Conservation (phyloP, 2,329 filamentous ascomycete genomes). For the Colletotrichum australisinense region DNA sequence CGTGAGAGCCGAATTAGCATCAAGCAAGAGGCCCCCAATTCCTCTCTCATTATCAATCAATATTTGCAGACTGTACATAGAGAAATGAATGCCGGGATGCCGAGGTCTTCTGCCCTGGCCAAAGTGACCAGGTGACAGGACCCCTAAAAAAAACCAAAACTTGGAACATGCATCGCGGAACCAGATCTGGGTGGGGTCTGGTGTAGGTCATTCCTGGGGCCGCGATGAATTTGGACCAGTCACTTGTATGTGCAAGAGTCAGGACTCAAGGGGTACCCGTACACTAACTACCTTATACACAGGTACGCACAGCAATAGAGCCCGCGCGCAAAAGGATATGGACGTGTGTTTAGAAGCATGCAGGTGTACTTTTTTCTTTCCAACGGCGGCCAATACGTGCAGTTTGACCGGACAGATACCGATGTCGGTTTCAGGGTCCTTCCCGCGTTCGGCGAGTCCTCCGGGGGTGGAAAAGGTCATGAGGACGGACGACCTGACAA, state of each 20-base stretch:
- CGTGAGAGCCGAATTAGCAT: neutral
- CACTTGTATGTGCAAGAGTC: neutral
- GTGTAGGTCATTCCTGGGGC: neutral
- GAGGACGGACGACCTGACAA: conserved; percentile 30
- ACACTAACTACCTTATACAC: too few relatives aligned
- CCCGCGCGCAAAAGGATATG: too few relatives aligned
- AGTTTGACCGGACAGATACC: conserved; percentile 17
- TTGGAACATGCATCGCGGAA: conserved; percentile 32
- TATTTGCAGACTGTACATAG: neutral
- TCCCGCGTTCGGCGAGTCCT: conserved; percentile 6
- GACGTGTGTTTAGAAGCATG: neutral
- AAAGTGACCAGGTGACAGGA: conserved; percentile 16
- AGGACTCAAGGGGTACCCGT: neutral
- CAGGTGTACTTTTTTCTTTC: neutral
- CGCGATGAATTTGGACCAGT: neutral
- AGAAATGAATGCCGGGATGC: conserved; percentile 11
- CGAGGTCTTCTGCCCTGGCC: conserved; percentile 8
- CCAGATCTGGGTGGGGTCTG: conserved; percentile 20
- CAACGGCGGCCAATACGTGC: neutral
- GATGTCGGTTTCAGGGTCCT: conserved; percentile 34
- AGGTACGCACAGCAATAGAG: too few relatives aligned
- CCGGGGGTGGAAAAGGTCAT: conserved; percentile 14
- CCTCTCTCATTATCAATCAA: neutral
- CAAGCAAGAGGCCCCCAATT: neutral
- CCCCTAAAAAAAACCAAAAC: conserved; percentile 29